Base-by-base conservation (phyloP, 129 eudicot genomes). In the Helianthus tuberosus region DNA sequence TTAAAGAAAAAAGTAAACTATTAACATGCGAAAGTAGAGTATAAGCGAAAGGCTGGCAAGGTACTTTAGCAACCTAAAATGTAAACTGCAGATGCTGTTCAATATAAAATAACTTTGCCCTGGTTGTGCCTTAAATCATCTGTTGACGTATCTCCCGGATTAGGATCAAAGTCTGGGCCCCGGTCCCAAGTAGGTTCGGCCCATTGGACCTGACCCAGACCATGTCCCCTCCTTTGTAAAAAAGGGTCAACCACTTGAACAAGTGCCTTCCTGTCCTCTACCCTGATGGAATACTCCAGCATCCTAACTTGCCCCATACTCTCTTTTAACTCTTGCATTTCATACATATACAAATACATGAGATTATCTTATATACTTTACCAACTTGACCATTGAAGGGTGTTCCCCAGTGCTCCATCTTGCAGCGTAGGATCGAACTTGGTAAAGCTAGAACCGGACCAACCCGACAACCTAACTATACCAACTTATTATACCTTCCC, bases 41-140 rank as follows among this genome's bases (percentile, higher is more conserved):
- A 44, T 23, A 58, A 25, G 67, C 76, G 58, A 44, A 58, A 23
- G 41, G n/a, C 12, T 50, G 17, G 64, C 64, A 58, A 25, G 57
- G 25, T 41, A 58, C 25, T 5, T 46, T 60, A 14, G 68, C 49
- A 51, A 64, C 60, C 50, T 62, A 62, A 58, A 17, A 38, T 63
- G 25, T 16, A 32, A 36, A 49, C 16, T 5, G 50, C 44, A 2
- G 25, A 38, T 36, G 35, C 64, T 51, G 11, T 27, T 44, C 39
- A 39, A 58, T 49, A 64, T 38, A 52, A 51, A 75, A 7, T 20
- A 62, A 51, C 79, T 74, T 32, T 5, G 11, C 13, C 66, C 68
- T 63, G 6, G 10, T 62, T 36, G 35, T 14, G 47, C 20, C 44
- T 25, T 11, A 35, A 39, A 16, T 35, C n/a, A 50, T 9, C 12